Evolutionary conservation across 1,139 yeast species (phyloP).

Genomic region (Candida sp.): DNA sequence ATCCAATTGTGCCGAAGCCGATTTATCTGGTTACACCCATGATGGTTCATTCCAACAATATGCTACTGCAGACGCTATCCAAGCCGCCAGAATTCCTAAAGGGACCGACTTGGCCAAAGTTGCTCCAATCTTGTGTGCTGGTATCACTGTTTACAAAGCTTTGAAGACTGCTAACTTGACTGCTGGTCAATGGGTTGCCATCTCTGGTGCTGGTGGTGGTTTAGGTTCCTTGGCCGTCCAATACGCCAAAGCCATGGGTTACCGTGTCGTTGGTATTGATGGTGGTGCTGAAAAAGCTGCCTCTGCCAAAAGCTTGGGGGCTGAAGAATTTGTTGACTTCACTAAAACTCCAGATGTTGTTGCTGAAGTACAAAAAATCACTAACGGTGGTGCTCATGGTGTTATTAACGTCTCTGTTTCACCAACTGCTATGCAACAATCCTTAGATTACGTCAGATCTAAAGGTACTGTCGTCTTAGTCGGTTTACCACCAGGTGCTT

Average conservation of each 20-base stretch:
- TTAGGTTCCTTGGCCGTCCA: conserved; percentile 73
- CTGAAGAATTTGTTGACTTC: conserved; percentile 67
- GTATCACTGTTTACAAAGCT: conserved; percentile 78
- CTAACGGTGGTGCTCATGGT: conserved; percentile 79
- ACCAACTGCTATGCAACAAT: conserved; percentile 61
- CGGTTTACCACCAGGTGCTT: conserved; percentile 73
- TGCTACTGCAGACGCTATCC: conserved; percentile 82
- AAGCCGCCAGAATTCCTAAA: conserved; percentile 73
- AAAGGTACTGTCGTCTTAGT: conserved; percentile 71
- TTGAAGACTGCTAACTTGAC: conserved; percentile 61
- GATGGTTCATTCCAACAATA: conserved; percentile 82
- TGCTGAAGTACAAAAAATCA: conserved; percentile 52
- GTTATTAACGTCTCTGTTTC: conserved; percentile 73
- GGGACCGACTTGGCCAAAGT: conserved; percentile 70
- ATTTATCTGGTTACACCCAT: conserved; percentile 73
- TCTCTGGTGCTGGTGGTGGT: conserved; percentile 81
- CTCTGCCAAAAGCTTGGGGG: conserved; percentile 57
- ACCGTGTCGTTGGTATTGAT: conserved; percentile 70
- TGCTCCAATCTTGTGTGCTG: conserved; percentile 82
- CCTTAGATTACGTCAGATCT: conserved; percentile 62
- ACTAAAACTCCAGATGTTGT: conserved; percentile 54
- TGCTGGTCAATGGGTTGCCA: conserved; percentile 76
- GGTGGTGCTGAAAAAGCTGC: conserved; percentile 69
- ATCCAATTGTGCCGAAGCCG: conserved; percentile 67
- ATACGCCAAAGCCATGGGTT: conserved; percentile 75